These are phyloP conservation scores for Kondoa malvinella DNA, from an alignment of 768 basidiomycete species.

Conservation along the genomic window DNA sequence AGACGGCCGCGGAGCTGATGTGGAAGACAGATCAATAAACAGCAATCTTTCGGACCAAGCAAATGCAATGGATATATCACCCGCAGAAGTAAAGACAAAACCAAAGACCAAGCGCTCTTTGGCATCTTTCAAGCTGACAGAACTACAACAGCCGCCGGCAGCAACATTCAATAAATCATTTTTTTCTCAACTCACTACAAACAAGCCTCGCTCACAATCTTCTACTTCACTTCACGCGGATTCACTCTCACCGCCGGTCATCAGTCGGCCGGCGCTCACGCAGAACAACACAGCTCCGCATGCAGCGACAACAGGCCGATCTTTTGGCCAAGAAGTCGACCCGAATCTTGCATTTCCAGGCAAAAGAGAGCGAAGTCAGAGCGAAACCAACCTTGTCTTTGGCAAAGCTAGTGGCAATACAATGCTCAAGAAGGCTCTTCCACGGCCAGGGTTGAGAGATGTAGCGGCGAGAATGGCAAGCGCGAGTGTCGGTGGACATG, in stretches of 20 bases:
- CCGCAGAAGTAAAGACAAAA: not conserved
- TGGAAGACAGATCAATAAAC: not conserved
- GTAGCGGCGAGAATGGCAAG: not conserved
- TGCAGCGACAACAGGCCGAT: not conserved
- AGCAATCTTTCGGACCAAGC: not conserved
- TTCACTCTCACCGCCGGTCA: not conserved
- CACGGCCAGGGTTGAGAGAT: not conserved
- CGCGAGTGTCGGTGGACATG: not conserved
- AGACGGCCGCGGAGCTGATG: not conserved
- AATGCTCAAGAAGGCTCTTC: not conserved
- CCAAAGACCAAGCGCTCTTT: not conserved
- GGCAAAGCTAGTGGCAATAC: not conserved
- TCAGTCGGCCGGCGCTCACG: not conserved
- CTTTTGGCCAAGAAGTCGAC: not conserved
- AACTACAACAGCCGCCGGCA: not conserved
- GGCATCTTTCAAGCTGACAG: not conserved
- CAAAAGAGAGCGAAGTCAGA: not conserved
- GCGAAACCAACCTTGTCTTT: not conserved
- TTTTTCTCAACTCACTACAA: not conserved
- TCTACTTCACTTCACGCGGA: not conserved
- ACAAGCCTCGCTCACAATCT: not conserved
- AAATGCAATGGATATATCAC: conserved; percentile 7
- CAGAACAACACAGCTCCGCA: not conserved
- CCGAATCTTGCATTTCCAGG: not conserved
- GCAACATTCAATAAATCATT: conserved; percentile 6